Base-by-base conservation (phyloP, 495 filamentous ascomycete species). In the Friedmanniomyces simplex region DNA sequence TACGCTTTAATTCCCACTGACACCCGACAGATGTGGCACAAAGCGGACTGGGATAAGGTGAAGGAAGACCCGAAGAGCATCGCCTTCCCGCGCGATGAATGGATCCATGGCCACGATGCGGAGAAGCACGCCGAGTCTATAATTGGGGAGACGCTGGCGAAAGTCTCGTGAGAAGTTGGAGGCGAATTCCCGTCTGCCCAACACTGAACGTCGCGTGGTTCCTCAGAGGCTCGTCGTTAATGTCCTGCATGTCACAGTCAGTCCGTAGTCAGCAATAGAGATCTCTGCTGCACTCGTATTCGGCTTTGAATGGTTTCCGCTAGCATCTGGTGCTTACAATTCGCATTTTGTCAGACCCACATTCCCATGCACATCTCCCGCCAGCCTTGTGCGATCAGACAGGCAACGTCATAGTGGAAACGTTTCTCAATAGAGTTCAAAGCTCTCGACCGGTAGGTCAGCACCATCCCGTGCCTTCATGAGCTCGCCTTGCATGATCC, bases 21-120 rank as follows among this genome's bases (percentile, higher is more conserved):
- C 26, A 18, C 16, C 16, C 37, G 10, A 14, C 36, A 63, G 45
- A 63, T 63, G 60, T 63, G 60, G 60, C 60, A 63, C 46, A 63
- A 63, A 46, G 60, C 60, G 1, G 60, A 63, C 24, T 60, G 61
- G 61, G 61, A 63, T 32, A 57, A 55, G 34, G 61, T 63, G n/a
- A 53, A 50, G 47, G 26, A 45, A 11, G 48, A 63, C 46, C 61
- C 61, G 18, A 36, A 43, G 21, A 60, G 57, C 39, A 60, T 63
- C 13, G 26, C 34, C 7, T 45, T 63, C 28, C 61, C 61, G 11
- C 46, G 61, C 32, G 61, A 63, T 25, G 61, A 63, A 4, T 63
- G 57, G 56, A 63, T 63, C 18, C 58, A 52, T 30, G 48, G 41
- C 25, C 58, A 60, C 32, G 61, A 63, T 57, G 51, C 61, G 18